Base-by-base conservation (phyloP, 169 alveolate species). In the Cytauxzoon felis region DNA sequence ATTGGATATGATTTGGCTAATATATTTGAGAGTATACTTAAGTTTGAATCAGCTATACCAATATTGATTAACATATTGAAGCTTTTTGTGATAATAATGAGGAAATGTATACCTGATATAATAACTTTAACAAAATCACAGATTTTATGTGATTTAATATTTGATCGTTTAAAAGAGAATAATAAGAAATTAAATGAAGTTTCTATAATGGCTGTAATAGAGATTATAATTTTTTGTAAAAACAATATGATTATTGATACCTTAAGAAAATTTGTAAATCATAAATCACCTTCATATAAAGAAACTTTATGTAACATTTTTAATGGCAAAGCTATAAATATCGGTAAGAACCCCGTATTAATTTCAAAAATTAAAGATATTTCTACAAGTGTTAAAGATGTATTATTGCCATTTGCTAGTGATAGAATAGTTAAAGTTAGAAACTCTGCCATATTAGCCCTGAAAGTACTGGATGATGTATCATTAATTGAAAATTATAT, bases 31-130 rank as follows among this genome's bases (percentile, higher is more conserved):
- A 26, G 16, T 21, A 29, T 72, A 26, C 38, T 72, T 24, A 60
- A 62, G 60, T 47, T 32, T 45, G 82, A 72, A 36, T 61, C 82
- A 8, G 78, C 82, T 11, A 62, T 72, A 5, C 82, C 82, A 9
- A 40, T 72, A 23, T 47, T 72, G 9, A n/a, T 49, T 18, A 53
- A 59, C 19, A 51, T 58, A 1, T 21, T 72, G 30, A 42, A 33
- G 36, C 18, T 72, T 43, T 27, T 50, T 24, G 30, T 26, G 19
- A 19, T 61, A 16, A 13, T 72, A 66, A 29, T 72, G 21, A 41
- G 21, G 24, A 60, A 62, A 29, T n/a, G 62, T n/a, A 68, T 47
- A 26, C 34, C 41, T 0, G 60, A 16, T 42, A 8, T 62, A 18
- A 13, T 42, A 13, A 34, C 50, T 1, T 52, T 13, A n/a, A 33